Base-by-base conservation (phyloP, 2,329 filamentous ascomycete species). In the Cordyceps fumosorosea region DNA sequence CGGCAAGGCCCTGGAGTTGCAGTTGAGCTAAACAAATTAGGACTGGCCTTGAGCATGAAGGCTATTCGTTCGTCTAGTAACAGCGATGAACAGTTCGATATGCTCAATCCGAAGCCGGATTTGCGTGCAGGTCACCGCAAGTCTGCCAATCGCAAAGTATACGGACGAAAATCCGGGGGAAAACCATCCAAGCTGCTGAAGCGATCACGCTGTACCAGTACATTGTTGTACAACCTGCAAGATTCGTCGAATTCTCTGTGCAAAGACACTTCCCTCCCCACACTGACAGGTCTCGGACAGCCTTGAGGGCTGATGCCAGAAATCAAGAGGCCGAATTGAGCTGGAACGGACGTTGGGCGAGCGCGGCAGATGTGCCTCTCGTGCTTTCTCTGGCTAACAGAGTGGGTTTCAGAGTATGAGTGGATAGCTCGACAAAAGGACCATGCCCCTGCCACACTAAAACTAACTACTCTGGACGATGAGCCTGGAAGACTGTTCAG, bases 351-450 rank as follows among this genome's bases (percentile, higher is more conserved):
- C 51, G 48, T 48, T 54, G 42, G 40, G 48, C 24, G 56, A 60
- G 48, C 26, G 51, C 50, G 58, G 50, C 50, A 54, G 50, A 61
- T 55, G 51, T 48, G 24, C 37, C 40, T 55, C 20, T 48, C 24
- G 16, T 29, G 37, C 48, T 52, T 54, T 54, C 40, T 54, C 47
- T 47, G n/a, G 50, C 51, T 55, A 42, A 48, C 48, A 20, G 58
- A 40, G 58, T 55, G 58, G 51, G 44, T 50, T 61, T 50, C 8
- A 51, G 18, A 55, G 52, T 26, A 37, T 37, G 32, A 50, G 52
- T 56, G 60, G 60, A 22, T 56, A 56, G 51, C n/a, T 34, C 16
- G 40, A 56, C 60, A 62, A 62, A 62, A 62, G 60, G 60, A 62
- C 60, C 60, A 56, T 62, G 44, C 44, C 60, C 60, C 60, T 62